Percentiles rank a stretch among this genome's conserved stretches.
Conservation (phyloP, 371 early-diverging fungal genomes). For the Haplosporangium sp. region DNA sequence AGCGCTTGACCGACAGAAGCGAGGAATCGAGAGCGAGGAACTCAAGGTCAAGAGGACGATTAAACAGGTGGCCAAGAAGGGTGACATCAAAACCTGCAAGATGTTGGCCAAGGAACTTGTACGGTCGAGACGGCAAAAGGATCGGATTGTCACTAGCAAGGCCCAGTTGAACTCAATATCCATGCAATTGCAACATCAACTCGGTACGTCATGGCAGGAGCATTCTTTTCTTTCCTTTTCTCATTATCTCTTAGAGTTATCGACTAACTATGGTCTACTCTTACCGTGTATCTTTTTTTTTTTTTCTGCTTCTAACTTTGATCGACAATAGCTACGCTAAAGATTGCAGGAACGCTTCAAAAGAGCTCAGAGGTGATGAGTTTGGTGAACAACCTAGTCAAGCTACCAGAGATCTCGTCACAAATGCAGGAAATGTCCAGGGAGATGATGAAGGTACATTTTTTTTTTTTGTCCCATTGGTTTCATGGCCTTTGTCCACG, state of each 20-base stretch:
- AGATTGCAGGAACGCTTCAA: constrained; percentile 90
- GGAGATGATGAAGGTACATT: constrained; percentile 94
- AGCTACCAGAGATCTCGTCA: constrained; percentile 84
- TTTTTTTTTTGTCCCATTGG: constrained; percentile 6
- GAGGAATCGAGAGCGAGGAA: constrained; percentile 85
- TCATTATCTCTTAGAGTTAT: neutral
- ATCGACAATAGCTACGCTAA: constrained; percentile 71
- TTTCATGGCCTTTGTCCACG: neutral
- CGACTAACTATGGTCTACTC: neutral
- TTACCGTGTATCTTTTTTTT: neutral
- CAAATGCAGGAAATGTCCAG: constrained; percentile 91
- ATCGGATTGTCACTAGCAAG: constrained; percentile 86
- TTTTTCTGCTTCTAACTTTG: neutral
- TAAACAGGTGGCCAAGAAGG: constrained; percentile 90
- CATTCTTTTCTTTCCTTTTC: constrained; percentile 1
- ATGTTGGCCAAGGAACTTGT: constrained; percentile 89
- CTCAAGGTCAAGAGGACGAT: constrained; percentile 81
- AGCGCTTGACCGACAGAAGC: constrained; percentile 86
- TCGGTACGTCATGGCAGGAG: constrained; percentile 61
- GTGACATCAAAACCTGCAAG: constrained; percentile 81
- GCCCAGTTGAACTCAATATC: constrained; percentile 93
- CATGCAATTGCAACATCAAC: constrained; percentile 92
- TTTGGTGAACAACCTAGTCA: constrained; percentile 84
- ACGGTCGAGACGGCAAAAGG: constrained; percentile 80
- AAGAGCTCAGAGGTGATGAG: constrained; percentile 93